Percentiles rank a stretch among this genome's conserved stretches.
Conservation (phyloP, 768 basidiomycete species). For the Calvatia gigantea region DNA sequence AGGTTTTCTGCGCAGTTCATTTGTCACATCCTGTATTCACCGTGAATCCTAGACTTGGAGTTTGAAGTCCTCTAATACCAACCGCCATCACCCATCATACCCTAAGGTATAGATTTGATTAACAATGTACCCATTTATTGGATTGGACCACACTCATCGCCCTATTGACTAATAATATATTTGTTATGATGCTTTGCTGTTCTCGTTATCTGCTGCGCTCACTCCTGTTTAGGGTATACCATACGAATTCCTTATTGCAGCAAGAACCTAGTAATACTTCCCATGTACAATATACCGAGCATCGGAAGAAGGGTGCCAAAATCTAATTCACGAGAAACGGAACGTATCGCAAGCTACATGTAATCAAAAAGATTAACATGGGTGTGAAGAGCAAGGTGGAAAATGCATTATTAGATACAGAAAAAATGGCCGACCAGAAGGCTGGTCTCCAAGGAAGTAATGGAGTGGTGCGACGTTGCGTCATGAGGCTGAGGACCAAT, state of each 20-base stretch:
- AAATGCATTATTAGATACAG: neutral
- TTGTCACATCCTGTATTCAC: conserved; percentile 13
- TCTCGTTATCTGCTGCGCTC: neutral
- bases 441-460: neutral
- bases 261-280: conserved; percentile 13
- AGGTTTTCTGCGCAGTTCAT: conserved; percentile 20
- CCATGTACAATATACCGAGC: conserved; percentile 13
- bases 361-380: conserved; percentile 5
- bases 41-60: conserved; percentile 57
- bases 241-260: conserved; percentile 6
- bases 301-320: conserved; percentile 5
- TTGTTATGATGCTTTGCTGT: neutral
- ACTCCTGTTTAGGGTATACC: conserved; percentile 1
- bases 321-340: neutral
- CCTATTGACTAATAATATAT: neutral
- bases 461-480: neutral
- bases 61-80: conserved; percentile 33
- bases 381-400: neutral
- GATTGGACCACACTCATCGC: neutral
- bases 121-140: conserved; percentile 12
- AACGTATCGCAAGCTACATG: conserved; percentile 3
- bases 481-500: neutral
- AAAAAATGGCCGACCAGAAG: neutral
- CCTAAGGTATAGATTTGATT: conserved; percentile 12
- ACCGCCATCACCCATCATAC: conserved; percentile 7